Evolutionary conservation across 2,329 filamentous ascomycete species (phyloP), one percentile per base, ranked within the genome.

Genomic region (Teratosphaeria pseudoeucalypti): DNA sequence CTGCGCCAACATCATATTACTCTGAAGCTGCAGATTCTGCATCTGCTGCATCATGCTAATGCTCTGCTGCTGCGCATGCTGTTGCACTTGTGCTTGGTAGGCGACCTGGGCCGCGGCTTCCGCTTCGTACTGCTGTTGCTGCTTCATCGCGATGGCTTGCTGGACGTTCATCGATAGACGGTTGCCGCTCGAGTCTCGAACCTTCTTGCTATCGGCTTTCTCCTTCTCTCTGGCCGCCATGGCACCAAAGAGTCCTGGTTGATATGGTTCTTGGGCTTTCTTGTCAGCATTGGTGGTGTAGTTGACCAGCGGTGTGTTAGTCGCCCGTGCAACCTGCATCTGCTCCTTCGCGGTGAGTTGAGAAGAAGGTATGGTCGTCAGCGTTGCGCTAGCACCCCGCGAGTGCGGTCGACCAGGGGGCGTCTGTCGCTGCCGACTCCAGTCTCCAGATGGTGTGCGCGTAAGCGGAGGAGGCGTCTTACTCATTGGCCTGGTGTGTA

Each of bases 341-440:
- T 95, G 91, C 73, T 96, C 91, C 16, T 88, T 84, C 19, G 91
- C 91, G 23, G 89, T 91, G n/a, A 96, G 79, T 60, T 86, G 82
- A 0, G 77, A 75, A 9, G 82, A 79, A 27, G 81, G 74, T 64
- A 84, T 79, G 55, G 60, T 60, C 55, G 61, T 43, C 26, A 57
- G 52, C 14, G 34, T 54, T 65, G 55, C 67, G 63, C 58, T 67
- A 64, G 57, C 70, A 63, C 67, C 73, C 39, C 68, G 68, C 3
- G 71, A 70, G 39, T 66, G 66, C 4, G 68, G 68, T 34, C 68
- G 65, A 19, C 64, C 64, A 23, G 70, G 69, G 11, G 70, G 71
- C 10, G 71, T 66, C n/a, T 59, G 57, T 53, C 64, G 63, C 54
- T 59, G 59, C 52, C 63, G 61, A 52, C 53, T 70, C 76, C 76